Conservation (phyloP, 1,284 basidiomycete genomes). For the Cerioporus squamosus region DNA sequence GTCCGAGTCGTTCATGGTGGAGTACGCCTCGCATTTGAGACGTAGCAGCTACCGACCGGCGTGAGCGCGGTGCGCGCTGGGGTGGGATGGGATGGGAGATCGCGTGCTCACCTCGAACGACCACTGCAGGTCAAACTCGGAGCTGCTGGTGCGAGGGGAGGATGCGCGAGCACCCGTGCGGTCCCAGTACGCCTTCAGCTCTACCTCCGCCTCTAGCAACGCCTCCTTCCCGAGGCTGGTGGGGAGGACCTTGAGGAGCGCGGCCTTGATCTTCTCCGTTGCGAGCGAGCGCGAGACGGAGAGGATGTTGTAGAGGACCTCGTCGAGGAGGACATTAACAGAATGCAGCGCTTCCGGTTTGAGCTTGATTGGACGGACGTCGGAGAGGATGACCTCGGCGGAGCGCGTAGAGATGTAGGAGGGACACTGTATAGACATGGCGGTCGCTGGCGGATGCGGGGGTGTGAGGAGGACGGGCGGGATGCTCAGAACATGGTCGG, state of each 20-base stretch:
- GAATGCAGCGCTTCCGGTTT: conserved; percentile 72
- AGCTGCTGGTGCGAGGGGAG: conserved; percentile 38
- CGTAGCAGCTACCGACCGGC: conserved; percentile 62
- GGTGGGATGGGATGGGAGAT: not conserved
- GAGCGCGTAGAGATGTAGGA: conserved; percentile 79
- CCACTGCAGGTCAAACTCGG: conserved; percentile 69
- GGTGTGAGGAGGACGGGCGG: not conserved
- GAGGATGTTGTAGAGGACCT: conserved; percentile 80
- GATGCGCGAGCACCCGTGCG: conserved; percentile 51
- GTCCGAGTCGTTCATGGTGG: conserved; percentile 81
- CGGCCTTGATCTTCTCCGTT: conserved; percentile 76
- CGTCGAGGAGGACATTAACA: conserved; percentile 88
- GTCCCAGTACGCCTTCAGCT: conserved; percentile 85
- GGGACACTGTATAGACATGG: conserved; percentile 48
- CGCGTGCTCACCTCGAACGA: conserved; percentile 66
- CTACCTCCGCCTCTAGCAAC: conserved; percentile 90
- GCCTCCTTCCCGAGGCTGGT: conserved; percentile 86
- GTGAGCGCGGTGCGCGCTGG: conserved; percentile 7
- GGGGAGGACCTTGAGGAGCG: conserved; percentile 74
- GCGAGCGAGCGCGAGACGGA: conserved; percentile 72
- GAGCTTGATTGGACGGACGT: conserved; percentile 88
- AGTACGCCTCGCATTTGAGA: conserved; percentile 84
- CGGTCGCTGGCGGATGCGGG: not conserved
- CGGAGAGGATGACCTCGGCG: conserved; percentile 88
- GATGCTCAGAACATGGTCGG: not conserved